Evolutionary conservation across 2,329 filamentous ascomycete genomes (phyloP).

Genomic region (Arthrobotrys megalospora): DNA sequence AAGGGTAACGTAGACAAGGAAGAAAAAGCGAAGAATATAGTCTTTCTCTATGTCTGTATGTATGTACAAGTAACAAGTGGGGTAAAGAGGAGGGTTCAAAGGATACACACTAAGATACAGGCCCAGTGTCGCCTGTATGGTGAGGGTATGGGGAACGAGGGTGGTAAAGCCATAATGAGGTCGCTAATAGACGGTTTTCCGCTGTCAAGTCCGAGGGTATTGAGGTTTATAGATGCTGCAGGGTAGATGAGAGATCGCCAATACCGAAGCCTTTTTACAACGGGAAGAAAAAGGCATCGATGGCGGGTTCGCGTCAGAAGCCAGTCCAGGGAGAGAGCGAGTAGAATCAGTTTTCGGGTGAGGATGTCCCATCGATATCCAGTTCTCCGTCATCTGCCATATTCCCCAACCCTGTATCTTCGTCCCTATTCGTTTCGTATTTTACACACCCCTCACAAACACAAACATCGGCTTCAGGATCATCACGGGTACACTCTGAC

Average conservation of each 20-base stretch:
- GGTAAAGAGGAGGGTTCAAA: constrained; percentile 11
- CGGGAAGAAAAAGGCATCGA: neutral
- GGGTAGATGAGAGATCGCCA: constrained; percentile 1
- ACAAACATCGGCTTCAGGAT: constrained; percentile 35
- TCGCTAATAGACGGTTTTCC: neutral
- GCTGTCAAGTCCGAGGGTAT: neutral
- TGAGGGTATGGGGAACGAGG: neutral
- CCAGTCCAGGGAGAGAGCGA: neutral
- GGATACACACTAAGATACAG: constrained; percentile 35
- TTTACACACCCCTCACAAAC: constrained; percentile 39
- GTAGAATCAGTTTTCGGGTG: constrained; percentile 14
- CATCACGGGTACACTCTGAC: constrained; percentile 37
- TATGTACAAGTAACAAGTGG: constrained; percentile 35
- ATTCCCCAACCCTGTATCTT: constrained; percentile 12
- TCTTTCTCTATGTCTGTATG: constrained; percentile 35
- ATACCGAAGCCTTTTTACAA: neutral
- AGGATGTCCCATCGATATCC: constrained; percentile 2
- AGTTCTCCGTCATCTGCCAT: constrained; percentile 2
- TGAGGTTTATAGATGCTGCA: constrained; percentile 1
- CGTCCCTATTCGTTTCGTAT: constrained; percentile 17
- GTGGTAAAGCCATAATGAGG: neutral
- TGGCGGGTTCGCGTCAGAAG: neutral
- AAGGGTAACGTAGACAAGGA: constrained; percentile 20
- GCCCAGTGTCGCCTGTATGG: constrained; percentile 26
- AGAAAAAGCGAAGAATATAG: constrained; percentile 16